These are phyloP conservation scores for Zalerion maritima DNA, from an alignment of 495 filamentous ascomycete genomes.

Conservation along the genomic window DNA sequence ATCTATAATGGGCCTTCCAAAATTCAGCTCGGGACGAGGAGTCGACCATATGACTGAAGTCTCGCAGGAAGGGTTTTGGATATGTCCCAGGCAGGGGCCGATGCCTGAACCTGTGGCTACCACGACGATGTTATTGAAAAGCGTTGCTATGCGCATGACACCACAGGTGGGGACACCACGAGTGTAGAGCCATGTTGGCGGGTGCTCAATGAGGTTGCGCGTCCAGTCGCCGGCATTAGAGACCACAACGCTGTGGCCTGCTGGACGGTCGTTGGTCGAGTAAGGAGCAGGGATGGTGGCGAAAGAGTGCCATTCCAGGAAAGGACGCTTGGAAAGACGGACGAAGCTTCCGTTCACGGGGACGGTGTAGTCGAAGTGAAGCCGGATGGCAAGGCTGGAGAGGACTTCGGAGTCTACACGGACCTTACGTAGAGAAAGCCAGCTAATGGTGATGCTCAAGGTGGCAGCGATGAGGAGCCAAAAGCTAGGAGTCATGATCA, in stretches of 20 bases:
- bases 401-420: slow-evolving; percentile 33
- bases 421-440: slow-evolving; percentile 35
- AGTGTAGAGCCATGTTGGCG: slow-evolving; percentile 38
- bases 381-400: slow-evolving; percentile 36
- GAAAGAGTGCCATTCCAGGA: slow-evolving; percentile 49
- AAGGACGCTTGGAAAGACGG: slow-evolving; percentile 22
- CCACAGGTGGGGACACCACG: slow-evolving; percentile 39
- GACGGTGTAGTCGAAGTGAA: slow-evolving; percentile 34
- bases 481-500: slow-evolving; percentile 31
- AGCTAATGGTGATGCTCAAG: slow-evolving; percentile 32
- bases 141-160: slow-evolving; percentile 45
- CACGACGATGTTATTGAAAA: slow-evolving; percentile 47
- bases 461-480: slow-evolving; percentile 36
- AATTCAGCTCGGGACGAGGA: slow-evolving; percentile 26
- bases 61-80: slow-evolving; percentile 14
- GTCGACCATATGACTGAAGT: slow-evolving; percentile 33
- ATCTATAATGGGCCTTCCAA: slow-evolving; percentile 27
- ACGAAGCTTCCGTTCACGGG: slow-evolving; percentile 25
- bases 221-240: slow-evolving; percentile 65
- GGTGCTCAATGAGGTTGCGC: slow-evolving; percentile 31
- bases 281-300: slow-evolving; percentile 36
- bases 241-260: too few relatives aligned
- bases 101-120: slow-evolving; percentile 62
- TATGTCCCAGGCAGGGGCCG: slow-evolving; percentile 38
- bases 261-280: too few relatives aligned